These are phyloP conservation scores for Colletotrichum abscissum DNA, from an alignment of 2,329 filamentous ascomycete genomes.

Conservation along the genomic window DNA sequence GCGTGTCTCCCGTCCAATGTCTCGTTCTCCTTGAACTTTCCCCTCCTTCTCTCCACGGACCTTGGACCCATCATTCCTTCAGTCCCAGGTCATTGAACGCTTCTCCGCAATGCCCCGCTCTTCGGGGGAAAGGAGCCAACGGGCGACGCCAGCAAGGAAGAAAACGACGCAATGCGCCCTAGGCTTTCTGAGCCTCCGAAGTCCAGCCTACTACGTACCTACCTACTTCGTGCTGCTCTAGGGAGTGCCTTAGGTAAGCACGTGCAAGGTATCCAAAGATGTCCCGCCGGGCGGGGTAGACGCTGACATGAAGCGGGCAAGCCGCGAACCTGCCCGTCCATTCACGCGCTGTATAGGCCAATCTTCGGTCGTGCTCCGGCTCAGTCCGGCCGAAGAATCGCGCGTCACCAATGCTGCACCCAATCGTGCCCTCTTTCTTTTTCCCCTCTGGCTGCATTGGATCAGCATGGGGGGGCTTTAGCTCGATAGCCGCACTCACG, in stretches of 20 bases:
- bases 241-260: too few species aligned
- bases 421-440: background rate
- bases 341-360: constrained; percentile 14
- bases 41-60: constrained; percentile 3
- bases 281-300: background rate
- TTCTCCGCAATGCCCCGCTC: constrained; percentile 28
- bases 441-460: background rate
- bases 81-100: constrained; percentile 11
- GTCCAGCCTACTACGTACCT: too few species aligned
- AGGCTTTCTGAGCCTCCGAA: background rate
- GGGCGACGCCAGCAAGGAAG: constrained; percentile 5
- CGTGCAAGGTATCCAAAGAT: background rate
- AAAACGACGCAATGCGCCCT: constrained; percentile 16
- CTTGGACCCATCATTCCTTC: background rate
- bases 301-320: constrained; percentile 13
- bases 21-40: background rate
- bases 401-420: constrained; percentile 6
- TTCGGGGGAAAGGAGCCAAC: constrained; percentile 19
- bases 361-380: constrained; percentile 22
- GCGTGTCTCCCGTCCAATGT: background rate
- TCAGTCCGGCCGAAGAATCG: constrained; percentile 18
- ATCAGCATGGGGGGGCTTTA: background rate
- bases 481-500: background rate
- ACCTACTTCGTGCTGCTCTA: too few species aligned
- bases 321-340: constrained; percentile 8